A percentile compares a stretch with the other conserved stretches of the same genome.
Conservation (phyloP, 352 stramenopile species). For the Globisporangium lucens region DNA sequence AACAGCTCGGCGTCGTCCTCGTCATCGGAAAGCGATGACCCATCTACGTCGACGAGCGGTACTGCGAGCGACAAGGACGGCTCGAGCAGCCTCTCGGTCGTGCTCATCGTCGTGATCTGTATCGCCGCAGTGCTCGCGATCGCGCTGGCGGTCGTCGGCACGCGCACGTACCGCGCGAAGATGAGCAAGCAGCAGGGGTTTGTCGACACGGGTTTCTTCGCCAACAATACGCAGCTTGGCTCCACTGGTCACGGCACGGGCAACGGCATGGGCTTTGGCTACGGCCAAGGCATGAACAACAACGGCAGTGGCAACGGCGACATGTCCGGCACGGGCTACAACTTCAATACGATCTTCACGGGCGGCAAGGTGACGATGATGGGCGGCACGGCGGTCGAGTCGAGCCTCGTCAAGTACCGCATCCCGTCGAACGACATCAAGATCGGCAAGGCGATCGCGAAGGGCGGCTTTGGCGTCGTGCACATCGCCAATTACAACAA, state of each 20-base stretch:
- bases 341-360: constrained; percentile 57
- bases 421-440: constrained; percentile 63
- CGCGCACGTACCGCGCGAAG: constrained; percentile 40
- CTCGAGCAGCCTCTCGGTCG: constrained; percentile 34
- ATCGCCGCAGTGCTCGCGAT: constrained; percentile 46
- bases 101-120: constrained; percentile 59
- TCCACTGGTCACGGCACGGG: constrained; percentile 14
- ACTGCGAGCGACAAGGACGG: constrained; percentile 19
- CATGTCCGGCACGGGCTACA: constrained; percentile 23
- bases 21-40: constrained; percentile 15
- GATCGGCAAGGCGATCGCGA: constrained; percentile 59
- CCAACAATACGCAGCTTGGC: constrained; percentile 37
- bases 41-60: constrained; percentile 23
- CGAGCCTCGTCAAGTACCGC: constrained; percentile 69
- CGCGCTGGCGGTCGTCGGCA: constrained; percentile 47
- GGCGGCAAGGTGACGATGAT: constrained; percentile 51
- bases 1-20: constrained; percentile 9
- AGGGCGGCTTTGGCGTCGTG: constrained; percentile 75
- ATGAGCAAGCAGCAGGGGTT: constrained; percentile 26
- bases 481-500: constrained; percentile 62
- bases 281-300: constrained; percentile 18
- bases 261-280: constrained; percentile 11
- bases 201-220: constrained; percentile 44
- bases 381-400: constrained; percentile 52
- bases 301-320: constrained; percentile 9